These are phyloP conservation scores for Cruciata laevipes DNA, from an alignment of 257 asterid genomes.

Conservation along the genomic window DNA sequence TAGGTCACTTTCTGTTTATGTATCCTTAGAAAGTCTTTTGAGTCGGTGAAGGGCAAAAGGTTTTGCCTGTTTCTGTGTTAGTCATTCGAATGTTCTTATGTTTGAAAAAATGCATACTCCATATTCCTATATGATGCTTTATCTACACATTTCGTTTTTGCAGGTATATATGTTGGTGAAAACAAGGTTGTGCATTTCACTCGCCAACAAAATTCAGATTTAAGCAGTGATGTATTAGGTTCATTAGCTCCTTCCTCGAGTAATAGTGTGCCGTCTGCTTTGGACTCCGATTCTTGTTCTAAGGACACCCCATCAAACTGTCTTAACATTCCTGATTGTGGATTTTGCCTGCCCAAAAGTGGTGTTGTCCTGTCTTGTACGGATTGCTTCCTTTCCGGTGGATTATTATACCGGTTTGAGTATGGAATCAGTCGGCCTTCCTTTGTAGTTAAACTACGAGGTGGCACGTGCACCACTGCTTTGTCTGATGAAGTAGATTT, in stretches of 20 bases:
- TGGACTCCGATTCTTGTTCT: slow-evolving; percentile 6
- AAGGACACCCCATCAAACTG: slow-evolving; percentile 8
- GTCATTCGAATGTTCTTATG: background rate
- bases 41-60: background rate
- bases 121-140: background rate
- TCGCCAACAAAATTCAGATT: slow-evolving; percentile 1
- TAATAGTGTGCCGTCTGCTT: background rate
- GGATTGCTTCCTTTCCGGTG: slow-evolving; percentile 32
- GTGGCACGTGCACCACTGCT: slow-evolving; percentile 38
- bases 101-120: background rate
- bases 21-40: background rate
- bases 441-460: slow-evolving; percentile 29
- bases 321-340: slow-evolving; percentile 25
- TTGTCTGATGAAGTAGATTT: slow-evolving; percentile 21
- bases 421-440: slow-evolving; percentile 17
- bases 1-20: background rate
- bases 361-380: slow-evolving; percentile 37
- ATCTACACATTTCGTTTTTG: background rate
- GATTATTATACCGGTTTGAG: slow-evolving; percentile 25
- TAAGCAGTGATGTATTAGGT: slow-evolving; percentile 4
- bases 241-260: background rate
- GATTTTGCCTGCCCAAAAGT: slow-evolving; percentile 19
- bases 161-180: slow-evolving; percentile 36
- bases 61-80: background rate
- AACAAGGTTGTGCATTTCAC: slow-evolving; percentile 34